Conservation (phyloP, 140 eudicot genomes). For the Flaveria floridana region DNA sequence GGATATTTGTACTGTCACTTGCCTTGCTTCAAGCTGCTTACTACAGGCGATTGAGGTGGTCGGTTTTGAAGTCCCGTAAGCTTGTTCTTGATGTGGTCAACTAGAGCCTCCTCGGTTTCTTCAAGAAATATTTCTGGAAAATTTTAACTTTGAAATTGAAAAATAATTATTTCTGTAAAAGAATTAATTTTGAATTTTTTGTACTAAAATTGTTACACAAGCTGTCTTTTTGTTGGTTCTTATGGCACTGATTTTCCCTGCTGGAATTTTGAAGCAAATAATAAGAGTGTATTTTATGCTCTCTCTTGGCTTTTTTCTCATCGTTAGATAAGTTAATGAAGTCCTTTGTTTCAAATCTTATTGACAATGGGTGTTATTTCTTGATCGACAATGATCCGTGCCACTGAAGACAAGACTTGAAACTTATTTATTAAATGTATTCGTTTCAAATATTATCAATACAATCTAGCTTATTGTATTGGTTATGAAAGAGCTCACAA, state of each 20-base stretch:
- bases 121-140: constrained; percentile 17
- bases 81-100: constrained; percentile 89
- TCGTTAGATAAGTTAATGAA: neutral
- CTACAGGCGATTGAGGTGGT: constrained; percentile 92
- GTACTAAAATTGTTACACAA: constrained; percentile 39
- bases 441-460: neutral
- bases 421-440: neutral
- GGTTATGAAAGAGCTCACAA: too few relatives aligned
- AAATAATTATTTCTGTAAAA: constrained; percentile 51
- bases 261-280: constrained; percentile 36
- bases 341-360: neutral
- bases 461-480: too few relatives aligned
- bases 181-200: constrained; percentile 28
- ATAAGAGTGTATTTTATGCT: constrained; percentile 32
- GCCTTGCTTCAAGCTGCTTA: constrained; percentile 94
- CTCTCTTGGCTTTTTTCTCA: neutral
- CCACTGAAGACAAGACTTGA: neutral
- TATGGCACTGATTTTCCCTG: constrained; percentile 31
- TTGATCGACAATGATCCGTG: neutral
- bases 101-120: constrained; percentile 38
- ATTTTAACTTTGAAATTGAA: constrained; percentile 22
- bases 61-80: constrained; percentile 86
- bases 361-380: neutral
- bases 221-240: constrained; percentile 27
- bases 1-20: constrained; percentile 87